Evolutionary conservation across 2,329 filamentous ascomycete genomes (phyloP), one percentile per base, ranked within the genome.

Genomic region (Lachnellula suecica): DNA sequence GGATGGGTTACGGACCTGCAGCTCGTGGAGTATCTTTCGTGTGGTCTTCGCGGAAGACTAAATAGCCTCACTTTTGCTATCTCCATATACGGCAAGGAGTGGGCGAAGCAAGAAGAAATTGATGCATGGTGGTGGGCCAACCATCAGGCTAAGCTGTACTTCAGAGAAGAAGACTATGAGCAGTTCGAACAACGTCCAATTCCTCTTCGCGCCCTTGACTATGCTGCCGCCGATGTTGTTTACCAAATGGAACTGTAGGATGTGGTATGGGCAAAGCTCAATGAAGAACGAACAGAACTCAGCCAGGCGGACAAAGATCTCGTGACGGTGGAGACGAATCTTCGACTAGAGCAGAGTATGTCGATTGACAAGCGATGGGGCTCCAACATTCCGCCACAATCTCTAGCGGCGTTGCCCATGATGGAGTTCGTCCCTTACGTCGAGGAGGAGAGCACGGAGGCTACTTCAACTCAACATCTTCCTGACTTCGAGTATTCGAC

Each of bases 1-100:
- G 52, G 57, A 0, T 73, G 77, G 0, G 60, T 82, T 7, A 54
- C 74, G 4, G 79, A 84, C 57, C 47, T 84, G 0, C 79, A 84
- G 59, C 67, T 84, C 15, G n/a, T 44, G 22, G 23, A 31, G 11
- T 40, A 44, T 44, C 13, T 17, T 8, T 7, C 22, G 5, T 37
- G 13, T 17, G 13, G 24, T 27, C 24, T 29, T 40, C 17, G 45
- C 19, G 4, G 11, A 19, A 38, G 17, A 31, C 23, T 34, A 11
- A 9, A 31, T 10, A 19, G 31, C 22, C 20, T 43, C 13, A 37
- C 17, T 3, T 6, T 22, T 17, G 19, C 8, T 15, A 29, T 20
- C n/a, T 15, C 9, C 11, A 29, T 11, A 17, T 19, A 8, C 15
- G 9, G 13, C 15, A 25, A 4, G n/a, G 8, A 7, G 4, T 40